Evolutionary conservation across 106 monocot species (phyloP), one percentile per base, ranked within the genome.

Genomic region (Ottelia alismoides): DNA sequence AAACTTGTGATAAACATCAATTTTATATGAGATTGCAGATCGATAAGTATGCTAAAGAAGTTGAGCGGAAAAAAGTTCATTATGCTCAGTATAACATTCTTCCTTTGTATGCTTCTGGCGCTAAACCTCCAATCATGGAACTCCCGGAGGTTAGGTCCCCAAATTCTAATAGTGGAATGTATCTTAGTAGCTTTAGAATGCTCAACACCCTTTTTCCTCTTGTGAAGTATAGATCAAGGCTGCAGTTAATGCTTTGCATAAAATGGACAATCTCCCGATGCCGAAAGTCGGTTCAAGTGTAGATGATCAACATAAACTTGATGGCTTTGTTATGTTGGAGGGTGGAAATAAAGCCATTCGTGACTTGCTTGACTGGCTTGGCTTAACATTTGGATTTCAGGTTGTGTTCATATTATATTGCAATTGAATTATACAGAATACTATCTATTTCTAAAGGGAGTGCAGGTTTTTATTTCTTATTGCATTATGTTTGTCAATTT

Each of bases 301-400:
- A 0, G 22, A 60, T 45, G 3, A 45, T n/a, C 55, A 51, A 20
- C 51, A 62, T 50, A 56, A 25, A 54, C 49, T 53, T 67, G 70
- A 72, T 55, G 70, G 62, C 28, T 63, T 46, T 28, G 62, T 54
- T 48, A n/a, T n/a, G n/a, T n/a, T n/a, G n/a, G n/a, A n/a, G n/a
- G n/a, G n/a, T n/a, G n/a, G n/a, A n/a, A n/a, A n/a, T n/a, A 70
- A 49, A 60, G 57, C 67, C 40, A 40, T 69, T 26, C 54, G 58
- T 72, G 88, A 94, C 81, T 80, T 94, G 68, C 78, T 94, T 49
- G 94, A 94, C 67, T 94, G 94, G 94, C 94, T 94, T 73, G 44
- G 80, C 31, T 58, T 76, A 18, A 58, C 71, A 40, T 94, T 88
- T 72, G 94, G 94, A 3, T 94, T 94, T 78, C 94, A 94, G 84